phyloP scores from a whole-genome alignment of 2,329 filamentous ascomycete species.

The Cercospora canescens region DNA sequence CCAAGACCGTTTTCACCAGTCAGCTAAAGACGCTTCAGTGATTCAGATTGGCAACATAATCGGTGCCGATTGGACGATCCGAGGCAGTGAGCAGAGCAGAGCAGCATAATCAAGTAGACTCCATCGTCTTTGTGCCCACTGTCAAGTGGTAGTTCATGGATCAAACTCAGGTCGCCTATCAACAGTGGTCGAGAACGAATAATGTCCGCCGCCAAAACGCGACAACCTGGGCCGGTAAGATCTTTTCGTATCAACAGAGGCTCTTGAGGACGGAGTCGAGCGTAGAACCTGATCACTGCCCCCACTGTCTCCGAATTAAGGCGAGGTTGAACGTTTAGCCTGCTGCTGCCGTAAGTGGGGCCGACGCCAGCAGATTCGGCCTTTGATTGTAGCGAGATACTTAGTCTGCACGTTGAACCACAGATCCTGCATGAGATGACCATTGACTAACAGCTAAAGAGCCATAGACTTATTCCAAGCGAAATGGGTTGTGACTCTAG shows the following conservation, averaged over 20 bases:
- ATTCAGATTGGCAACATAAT: background rate
- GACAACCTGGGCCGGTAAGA: too few species aligned
- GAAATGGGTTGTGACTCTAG: constrained; percentile 7
- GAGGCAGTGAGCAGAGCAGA: background rate
- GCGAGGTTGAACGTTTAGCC: background rate
- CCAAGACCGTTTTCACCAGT: background rate
- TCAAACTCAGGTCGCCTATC: too few species aligned
- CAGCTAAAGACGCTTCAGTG: background rate
- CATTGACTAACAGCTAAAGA: background rate
- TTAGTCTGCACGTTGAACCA: background rate
- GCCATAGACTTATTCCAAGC: background rate
- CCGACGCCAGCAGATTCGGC: background rate
- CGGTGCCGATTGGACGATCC: background rate
- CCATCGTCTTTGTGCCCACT: too few species aligned
- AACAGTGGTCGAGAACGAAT: too few species aligned
- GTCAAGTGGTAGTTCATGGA: too few species aligned
- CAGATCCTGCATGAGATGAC: background rate
- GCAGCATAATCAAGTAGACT: background rate
- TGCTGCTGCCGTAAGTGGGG: background rate
- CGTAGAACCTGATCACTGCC: too few species aligned
- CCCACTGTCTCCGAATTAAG: background rate
- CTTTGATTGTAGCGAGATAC: background rate
- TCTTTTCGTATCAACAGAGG: too few species aligned
- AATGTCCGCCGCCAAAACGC: too few species aligned
- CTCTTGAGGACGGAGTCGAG: too few species aligned